phyloP scores from a whole-genome alignment of 164 flowering plant species.

The Sextonia rubra region DNA sequence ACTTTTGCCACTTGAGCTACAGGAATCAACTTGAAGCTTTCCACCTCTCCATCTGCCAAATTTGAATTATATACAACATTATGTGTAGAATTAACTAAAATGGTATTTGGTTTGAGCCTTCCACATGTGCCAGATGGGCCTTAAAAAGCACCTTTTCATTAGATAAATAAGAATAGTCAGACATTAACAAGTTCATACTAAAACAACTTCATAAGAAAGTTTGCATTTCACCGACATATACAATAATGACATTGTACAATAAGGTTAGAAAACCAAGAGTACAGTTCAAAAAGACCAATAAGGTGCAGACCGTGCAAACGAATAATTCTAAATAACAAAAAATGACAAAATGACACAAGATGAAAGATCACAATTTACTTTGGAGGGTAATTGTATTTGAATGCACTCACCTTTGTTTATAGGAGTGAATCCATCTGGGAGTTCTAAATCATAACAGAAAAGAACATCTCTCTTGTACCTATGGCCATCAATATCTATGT shows the following conservation, averaged over 20 bases:
- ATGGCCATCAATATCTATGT: constrained; percentile 68
- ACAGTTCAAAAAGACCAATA: too few relatives aligned
- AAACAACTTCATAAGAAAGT: too few relatives aligned
- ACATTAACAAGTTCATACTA: too few relatives aligned
- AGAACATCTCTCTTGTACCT: constrained; percentile 85
- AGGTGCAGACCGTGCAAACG: too few relatives aligned
- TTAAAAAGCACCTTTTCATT: too few relatives aligned
- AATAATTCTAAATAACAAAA: too few relatives aligned
- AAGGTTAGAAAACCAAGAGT: too few relatives aligned
- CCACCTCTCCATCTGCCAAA: constrained; percentile 74
- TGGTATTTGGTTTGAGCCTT: not conserved
- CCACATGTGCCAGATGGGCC: not conserved
- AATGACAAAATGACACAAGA: too few relatives aligned
- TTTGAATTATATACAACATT: not conserved
- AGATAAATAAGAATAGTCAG: too few relatives aligned
- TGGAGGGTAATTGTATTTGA: not conserved
- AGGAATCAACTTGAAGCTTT: constrained; percentile 55
- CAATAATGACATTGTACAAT: too few relatives aligned
- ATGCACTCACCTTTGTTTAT: constrained; percentile 54
- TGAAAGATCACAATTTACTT: not conserved
- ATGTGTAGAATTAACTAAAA: not conserved
- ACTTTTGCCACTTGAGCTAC: constrained; percentile 62
- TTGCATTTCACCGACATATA: too few relatives aligned
- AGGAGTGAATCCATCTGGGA: constrained; percentile 73
- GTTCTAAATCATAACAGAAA: constrained; percentile 85